phyloP scores from a whole-genome alignment of 2,329 filamentous ascomycete species.

The Lithohypha guttulata region DNA sequence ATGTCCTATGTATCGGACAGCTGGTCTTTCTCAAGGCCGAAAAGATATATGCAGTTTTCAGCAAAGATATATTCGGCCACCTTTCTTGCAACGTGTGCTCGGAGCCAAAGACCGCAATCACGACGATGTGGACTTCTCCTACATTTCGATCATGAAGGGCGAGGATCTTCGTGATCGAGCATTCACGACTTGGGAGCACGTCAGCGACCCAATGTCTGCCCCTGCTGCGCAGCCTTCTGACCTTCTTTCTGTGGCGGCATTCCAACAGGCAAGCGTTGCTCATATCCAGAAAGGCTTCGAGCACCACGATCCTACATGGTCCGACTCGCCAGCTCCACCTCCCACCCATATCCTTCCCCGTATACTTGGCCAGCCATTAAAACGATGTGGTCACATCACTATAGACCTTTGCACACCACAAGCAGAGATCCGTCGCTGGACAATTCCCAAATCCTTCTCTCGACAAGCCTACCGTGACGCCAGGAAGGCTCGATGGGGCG shows the following conservation, averaged over 20 bases:
- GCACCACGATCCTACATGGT: conserved; percentile 12
- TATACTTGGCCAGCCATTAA: conserved; percentile 67
- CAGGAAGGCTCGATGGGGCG: conserved; percentile 81
- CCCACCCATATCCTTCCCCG: conserved; percentile 52
- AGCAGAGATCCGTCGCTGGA: conserved; percentile 86
- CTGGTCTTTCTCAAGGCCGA: conserved; percentile 60
- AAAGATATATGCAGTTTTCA: conserved; percentile 87
- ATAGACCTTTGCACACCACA: conserved; percentile 83
- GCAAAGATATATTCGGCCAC: conserved; percentile 77
- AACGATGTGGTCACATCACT: conserved; percentile 77
- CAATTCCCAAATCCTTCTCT: conserved; percentile 70
- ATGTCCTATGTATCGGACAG: conserved; percentile 77
- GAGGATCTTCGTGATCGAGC: conserved; percentile 41
- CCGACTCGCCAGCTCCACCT: conserved; percentile 12
- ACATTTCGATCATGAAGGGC: conserved; percentile 74
- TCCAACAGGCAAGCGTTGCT: conserved; percentile 11
- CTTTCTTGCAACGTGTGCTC: conserved; percentile 68
- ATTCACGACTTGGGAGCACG: conserved; percentile 14
- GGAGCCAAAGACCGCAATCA: conserved; percentile 61
- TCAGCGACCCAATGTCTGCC: conserved; percentile 15
- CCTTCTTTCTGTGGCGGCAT: conserved; percentile 1
- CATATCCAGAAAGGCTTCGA: conserved; percentile 14
- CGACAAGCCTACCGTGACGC: conserved; percentile 82
- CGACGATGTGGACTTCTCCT: conserved; percentile 85
- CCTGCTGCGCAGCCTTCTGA: conserved; percentile 8